Percentiles rank a stretch among this genome's conserved stretches.
Evolutionary conservation across 140 eudicot species (phyloP).

Genomic region (Flaveria floridana): DNA sequence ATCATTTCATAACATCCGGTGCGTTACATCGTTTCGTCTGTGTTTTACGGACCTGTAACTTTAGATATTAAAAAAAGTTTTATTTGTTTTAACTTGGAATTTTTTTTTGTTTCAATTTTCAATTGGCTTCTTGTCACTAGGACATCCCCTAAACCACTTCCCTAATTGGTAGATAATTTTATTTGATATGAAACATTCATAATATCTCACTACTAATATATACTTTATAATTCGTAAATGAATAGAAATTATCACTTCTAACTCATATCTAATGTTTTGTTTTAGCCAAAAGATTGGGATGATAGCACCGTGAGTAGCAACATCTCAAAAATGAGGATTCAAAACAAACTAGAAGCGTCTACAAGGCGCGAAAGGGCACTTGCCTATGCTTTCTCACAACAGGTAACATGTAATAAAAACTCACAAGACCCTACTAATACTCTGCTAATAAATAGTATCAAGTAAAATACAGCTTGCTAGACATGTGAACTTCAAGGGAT

Average conservation of each 20-base stretch:
- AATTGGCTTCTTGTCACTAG: background rate
- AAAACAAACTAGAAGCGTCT: slow-evolving; percentile 74
- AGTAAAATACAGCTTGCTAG: background rate
- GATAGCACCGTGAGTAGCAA: slow-evolving; percentile 82
- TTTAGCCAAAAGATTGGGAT: slow-evolving; percentile 82
- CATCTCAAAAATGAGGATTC: slow-evolving; percentile 64
- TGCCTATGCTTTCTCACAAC: slow-evolving; percentile 93
- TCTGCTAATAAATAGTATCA: too few relatives aligned
- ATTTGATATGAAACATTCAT: background rate
- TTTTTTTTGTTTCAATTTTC: too few relatives aligned
- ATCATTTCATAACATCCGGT: too few relatives aligned
- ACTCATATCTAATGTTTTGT: slow-evolving; percentile 11
- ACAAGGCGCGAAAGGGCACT: slow-evolving; percentile 91
- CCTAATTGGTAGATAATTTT: background rate
- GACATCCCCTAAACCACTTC: background rate
- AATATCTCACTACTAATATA: background rate
- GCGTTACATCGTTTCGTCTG: too few relatives aligned
- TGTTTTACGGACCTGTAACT: too few relatives aligned
- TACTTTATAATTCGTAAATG: background rate
- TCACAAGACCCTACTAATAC: background rate
- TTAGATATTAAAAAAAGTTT: too few relatives aligned
- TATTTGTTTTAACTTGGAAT: too few relatives aligned
- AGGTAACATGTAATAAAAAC: slow-evolving; percentile 39
- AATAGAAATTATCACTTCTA: background rate
- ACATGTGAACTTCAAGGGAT: background rate